These are phyloP conservation scores for Yamadazyma ubonensis DNA, from an alignment of 805 yeast genomes.

Conservation along the genomic window DNA sequence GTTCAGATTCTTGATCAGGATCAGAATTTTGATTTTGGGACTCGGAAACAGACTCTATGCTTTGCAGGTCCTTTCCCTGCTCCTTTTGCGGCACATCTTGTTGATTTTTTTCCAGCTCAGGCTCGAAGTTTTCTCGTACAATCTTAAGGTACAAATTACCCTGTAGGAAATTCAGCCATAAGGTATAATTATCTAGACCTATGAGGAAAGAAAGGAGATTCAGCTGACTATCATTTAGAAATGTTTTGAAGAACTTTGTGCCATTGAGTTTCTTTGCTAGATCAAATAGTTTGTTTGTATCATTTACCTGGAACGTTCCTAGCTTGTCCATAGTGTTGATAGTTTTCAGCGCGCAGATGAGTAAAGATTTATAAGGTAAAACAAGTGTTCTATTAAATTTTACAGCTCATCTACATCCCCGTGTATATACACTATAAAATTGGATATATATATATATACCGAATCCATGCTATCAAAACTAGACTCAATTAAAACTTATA, in stretches of 20 bases:
- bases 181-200: conserved; percentile 25
- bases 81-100: conserved; percentile 11
- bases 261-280: conserved; percentile 35
- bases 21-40: too few species aligned
- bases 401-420: too few species aligned
- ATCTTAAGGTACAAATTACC: conserved; percentile 32
- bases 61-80: too few species aligned
- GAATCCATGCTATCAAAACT: neutral
- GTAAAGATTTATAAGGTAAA: neutral
- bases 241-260: conserved; percentile 33
- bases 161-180: conserved; percentile 40
- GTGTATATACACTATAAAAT: conserved; percentile 1
- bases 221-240: conserved; percentile 35
- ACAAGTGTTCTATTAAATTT: too few species aligned
- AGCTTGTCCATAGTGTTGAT: conserved; percentile 33
- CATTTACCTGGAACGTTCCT: conserved; percentile 35
- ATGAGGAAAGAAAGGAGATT: conserved; percentile 31
- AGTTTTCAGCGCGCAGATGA: conserved; percentile 4
- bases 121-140: too few species aligned
- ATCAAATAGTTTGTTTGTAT: conserved; percentile 30
- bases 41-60: too few species aligned
- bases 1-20: too few species aligned
- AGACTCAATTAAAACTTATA: conserved; percentile 23
- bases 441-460: neutral
- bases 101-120: too few species aligned